Evolutionary conservation across 164 flowering plant genomes (phyloP).

Genomic region (Cinnamomum micranthum): DNA sequence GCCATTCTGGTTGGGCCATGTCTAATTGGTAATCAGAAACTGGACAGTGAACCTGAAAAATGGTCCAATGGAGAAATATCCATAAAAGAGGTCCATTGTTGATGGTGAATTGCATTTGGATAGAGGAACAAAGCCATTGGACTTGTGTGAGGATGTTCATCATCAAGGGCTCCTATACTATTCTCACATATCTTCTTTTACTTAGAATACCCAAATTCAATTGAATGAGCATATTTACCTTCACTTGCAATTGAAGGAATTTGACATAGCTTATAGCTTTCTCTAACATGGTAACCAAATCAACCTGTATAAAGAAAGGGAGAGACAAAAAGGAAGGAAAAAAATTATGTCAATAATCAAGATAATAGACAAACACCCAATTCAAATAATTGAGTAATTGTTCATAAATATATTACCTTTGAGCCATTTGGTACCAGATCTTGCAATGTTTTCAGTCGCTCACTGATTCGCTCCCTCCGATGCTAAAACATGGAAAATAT

Average conservation of each 20-base stretch:
- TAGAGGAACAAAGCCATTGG: too few relatives aligned
- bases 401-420: conserved; percentile 42
- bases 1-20: not conserved
- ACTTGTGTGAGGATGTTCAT: too few relatives aligned
- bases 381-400: not conserved
- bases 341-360: not conserved
- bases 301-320: conserved; percentile 48
- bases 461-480: conserved; percentile 88
- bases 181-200: too few relatives aligned
- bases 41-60: too few relatives aligned
- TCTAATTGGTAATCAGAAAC: not conserved
- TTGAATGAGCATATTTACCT: conserved; percentile 35
- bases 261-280: conserved; percentile 94
- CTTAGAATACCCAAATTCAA: not conserved
- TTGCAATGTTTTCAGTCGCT: conserved; percentile 77
- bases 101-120: too few relatives aligned
- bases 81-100: too few relatives aligned
- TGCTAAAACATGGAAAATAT: conserved; percentile 42
- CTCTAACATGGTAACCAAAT: conserved; percentile 92
- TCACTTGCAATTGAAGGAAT: conserved; percentile 94
- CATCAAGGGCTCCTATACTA: too few relatives aligned
- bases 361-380: not conserved
- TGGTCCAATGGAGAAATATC: too few relatives aligned
- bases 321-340: not conserved
- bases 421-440: conserved; percentile 92